A percentile compares a stretch with the other conserved stretches of the same genome.
phyloP scores from a whole-genome alignment of 345 rosid species.

The Brassica incana region DNA sequence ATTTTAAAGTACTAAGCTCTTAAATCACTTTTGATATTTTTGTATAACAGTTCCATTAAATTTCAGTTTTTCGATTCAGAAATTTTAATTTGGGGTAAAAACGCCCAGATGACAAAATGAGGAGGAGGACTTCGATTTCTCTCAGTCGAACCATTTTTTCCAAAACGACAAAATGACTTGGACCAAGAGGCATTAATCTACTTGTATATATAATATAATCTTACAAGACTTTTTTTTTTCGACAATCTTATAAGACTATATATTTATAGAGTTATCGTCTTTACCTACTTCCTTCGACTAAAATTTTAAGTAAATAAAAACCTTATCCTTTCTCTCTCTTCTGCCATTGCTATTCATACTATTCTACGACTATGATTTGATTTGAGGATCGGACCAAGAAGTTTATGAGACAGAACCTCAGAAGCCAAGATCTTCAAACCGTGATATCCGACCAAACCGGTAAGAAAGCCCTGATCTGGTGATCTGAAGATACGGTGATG shows the following conservation, averaged over 20 bases:
- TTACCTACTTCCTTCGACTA: slow-evolving; percentile 27
- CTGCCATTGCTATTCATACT: slow-evolving; percentile 32
- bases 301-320: slow-evolving; percentile 8
- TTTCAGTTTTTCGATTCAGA: too few species aligned
- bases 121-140: too few species aligned
- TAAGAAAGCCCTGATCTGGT: background rate
- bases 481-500: slow-evolving; percentile 34
- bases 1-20: too few species aligned
- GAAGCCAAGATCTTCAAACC: background rate
- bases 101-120: too few species aligned
- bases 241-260: background rate
- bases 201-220: background rate
- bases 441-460: slow-evolving; percentile 1
- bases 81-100: too few species aligned
- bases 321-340: slow-evolving; percentile 31
- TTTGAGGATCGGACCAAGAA: background rate
- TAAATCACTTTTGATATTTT: too few species aligned
- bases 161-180: background rate
- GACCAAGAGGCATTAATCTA: slow-evolving; percentile 5
- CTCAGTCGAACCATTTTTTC: background rate
- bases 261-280: slow-evolving; percentile 29
- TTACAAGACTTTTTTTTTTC: background rate
- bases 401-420: slow-evolving; percentile 43
- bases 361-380: slow-evolving; percentile 23
- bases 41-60: too few species aligned